phyloP scores from a whole-genome alignment of 2,329 filamentous ascomycete genomes.

The Diplodia intermedia region DNA sequence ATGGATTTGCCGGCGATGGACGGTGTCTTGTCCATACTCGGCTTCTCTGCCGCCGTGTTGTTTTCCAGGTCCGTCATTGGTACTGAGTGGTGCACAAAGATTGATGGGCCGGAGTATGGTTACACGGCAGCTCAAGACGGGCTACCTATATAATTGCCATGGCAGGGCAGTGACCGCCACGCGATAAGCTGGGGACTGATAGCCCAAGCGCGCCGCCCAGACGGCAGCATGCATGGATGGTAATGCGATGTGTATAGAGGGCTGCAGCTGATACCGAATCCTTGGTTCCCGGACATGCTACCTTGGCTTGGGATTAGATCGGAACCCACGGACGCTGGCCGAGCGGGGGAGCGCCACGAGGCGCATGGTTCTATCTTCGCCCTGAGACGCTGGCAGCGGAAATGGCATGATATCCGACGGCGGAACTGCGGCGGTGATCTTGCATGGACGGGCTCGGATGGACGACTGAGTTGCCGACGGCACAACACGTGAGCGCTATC shows the following conservation, averaged over 20 bases:
- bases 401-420: slow-evolving; percentile 16
- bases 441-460: slow-evolving; percentile 16
- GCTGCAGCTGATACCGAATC: slow-evolving; percentile 17
- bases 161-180: slow-evolving; percentile 14
- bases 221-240: slow-evolving; percentile 8
- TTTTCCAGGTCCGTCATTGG: slow-evolving; percentile 23
- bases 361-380: neutral
- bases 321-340: slow-evolving; percentile 19
- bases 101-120: no score
- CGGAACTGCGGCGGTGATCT: slow-evolving; percentile 24
- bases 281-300: slow-evolving; percentile 23
- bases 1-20: slow-evolving; percentile 35
- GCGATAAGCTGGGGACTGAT: slow-evolving; percentile 31
- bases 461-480: slow-evolving; percentile 24
- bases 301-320: slow-evolving; percentile 32
- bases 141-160: slow-evolving; percentile 31
- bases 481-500: slow-evolving; percentile 22
- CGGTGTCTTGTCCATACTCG: slow-evolving; percentile 26
- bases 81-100: neutral
- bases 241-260: slow-evolving; percentile 28
- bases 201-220: slow-evolving; percentile 16
- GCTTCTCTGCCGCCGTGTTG: slow-evolving; percentile 21
- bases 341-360: slow-evolving; percentile 16
- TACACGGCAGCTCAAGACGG: neutral
- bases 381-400: slow-evolving; percentile 5